Base-by-base conservation (phyloP, 2,329 filamentous ascomycete genomes). In the Ascosphaera apis region DNA sequence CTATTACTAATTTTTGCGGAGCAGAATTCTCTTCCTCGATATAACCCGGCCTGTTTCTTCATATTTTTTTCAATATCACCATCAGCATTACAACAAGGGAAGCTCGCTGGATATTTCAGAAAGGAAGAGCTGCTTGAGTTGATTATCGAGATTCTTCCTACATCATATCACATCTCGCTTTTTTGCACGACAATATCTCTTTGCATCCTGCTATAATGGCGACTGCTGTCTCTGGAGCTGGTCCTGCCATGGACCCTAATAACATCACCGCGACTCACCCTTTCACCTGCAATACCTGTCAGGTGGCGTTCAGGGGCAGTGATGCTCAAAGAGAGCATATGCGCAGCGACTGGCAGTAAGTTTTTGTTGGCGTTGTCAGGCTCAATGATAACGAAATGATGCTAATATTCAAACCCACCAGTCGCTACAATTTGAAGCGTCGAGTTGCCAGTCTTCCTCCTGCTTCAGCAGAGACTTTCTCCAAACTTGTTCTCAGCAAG, bases 301-400 rank as follows among this genome's bases (percentile, higher is more conserved):
- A 92, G 54, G 84, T 98, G 47, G 88, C 86, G 36, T 98, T 95
- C 60, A 76, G 86, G 45, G 83, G 81, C 52, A 83, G 80, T 54
- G 86, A 95, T 52, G 67, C 91, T 38, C 88, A 98, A 60, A 76
- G 88, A 53, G 75, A 72, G 27, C 88, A 98, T 54, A 98, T 98
- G 88, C 83, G 88, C 56, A 88, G 77, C 47, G 88, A 98, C 61
- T 98, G 88, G 88, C 86, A 98, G 78, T 88, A 67, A 61, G 80
- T 74, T 37, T 36, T 34, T 17, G 21, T 37, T 42, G 21, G n/a
- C n/a, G n/a, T n/a, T n/a, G n/a, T n/a, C n/a, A n/a, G n/a, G n/a
- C n/a, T n/a, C n/a, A n/a, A n/a, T 37, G 18, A 2, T 18, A 21
- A 15, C 35, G 28, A 17, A 33, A 39, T 41, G 30, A 43, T 30